phyloP scores from a whole-genome alignment of 805 yeast species.

The Wickerhamomyces subpelliculosus region DNA sequence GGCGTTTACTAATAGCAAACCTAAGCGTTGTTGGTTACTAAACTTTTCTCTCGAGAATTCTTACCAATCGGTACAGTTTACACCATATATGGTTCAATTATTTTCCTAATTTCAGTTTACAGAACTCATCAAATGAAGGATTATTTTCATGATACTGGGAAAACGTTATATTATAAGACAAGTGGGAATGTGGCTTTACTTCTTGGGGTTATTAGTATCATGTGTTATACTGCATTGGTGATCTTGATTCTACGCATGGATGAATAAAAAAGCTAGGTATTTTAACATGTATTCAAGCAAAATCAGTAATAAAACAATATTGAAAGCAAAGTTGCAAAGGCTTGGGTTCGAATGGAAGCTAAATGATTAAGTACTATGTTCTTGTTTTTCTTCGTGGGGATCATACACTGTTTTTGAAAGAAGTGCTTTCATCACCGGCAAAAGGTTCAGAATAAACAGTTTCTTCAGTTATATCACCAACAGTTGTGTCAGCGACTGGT shows the following conservation, averaged over 20 bases:
- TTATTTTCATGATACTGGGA: slow-evolving; percentile 31
- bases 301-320: no score
- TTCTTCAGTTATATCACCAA: slow-evolving; percentile 17
- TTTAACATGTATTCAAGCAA: background rate
- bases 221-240: slow-evolving; percentile 44
- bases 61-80: slow-evolving; percentile 61
- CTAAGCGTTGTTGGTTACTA: slow-evolving; percentile 41
- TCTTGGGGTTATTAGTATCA: slow-evolving; percentile 41
- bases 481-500: slow-evolving; percentile 7
- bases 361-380: no score
- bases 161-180: slow-evolving; percentile 41
- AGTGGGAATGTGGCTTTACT: slow-evolving; percentile 56
- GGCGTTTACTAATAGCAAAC: no score
- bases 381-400: background rate
- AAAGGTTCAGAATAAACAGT: slow-evolving; percentile 17
- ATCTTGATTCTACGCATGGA: slow-evolving; percentile 41
- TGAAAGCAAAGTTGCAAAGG: background rate
- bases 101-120: slow-evolving; percentile 32
- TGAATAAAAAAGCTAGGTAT: background rate
- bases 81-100: slow-evolving; percentile 49
- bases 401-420: background rate
- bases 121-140: slow-evolving; percentile 27
- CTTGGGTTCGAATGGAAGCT: no score
- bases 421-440: slow-evolving; percentile 5
- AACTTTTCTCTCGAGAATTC: slow-evolving; percentile 57